Percentiles rank a stretch among this genome's conserved stretches.
These are phyloP conservation scores for Talaromyces islandicus DNA, from an alignment of 2,329 filamentous ascomycete species.

Conservation along the genomic window DNA sequence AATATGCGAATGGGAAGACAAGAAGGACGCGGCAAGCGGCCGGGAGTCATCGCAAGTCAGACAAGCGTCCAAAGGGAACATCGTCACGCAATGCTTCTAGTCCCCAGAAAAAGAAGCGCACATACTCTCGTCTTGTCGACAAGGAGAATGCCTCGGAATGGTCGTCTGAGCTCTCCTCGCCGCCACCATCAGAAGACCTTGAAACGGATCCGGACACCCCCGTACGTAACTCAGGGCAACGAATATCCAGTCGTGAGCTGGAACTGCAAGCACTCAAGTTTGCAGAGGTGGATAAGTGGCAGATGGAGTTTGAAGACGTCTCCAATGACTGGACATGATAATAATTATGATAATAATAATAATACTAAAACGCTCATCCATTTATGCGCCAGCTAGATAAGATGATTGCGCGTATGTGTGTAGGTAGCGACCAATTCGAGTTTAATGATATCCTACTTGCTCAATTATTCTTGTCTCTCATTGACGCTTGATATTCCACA, in stretches of 20 bases:
- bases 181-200: slow-evolving; percentile 20
- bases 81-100: neutral
- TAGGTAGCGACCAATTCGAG: neutral
- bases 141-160: slow-evolving; percentile 25
- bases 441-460: neutral
- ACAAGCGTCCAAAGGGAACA: slow-evolving; percentile 6
- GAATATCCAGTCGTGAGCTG: slow-evolving; percentile 31
- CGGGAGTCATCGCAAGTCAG: slow-evolving; percentile 13
- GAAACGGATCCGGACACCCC: slow-evolving; percentile 18
- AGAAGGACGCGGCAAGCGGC: slow-evolving; percentile 7
- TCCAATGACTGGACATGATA: slow-evolving; percentile 7
- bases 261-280: slow-evolving; percentile 31
- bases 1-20: slow-evolving; percentile 15
- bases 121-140: slow-evolving; percentile 15
- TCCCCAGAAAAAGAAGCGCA: slow-evolving; percentile 4
- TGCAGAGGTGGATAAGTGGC: slow-evolving; percentile 36
- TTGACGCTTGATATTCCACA: too few relatives aligned
- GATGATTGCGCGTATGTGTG: neutral
- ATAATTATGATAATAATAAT: too few relatives aligned
- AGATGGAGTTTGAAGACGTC: slow-evolving; percentile 41
- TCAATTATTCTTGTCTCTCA: neutral
- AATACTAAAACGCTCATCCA: neutral
- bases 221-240: slow-evolving; percentile 8
- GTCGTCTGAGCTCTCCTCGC: slow-evolving; percentile 29
- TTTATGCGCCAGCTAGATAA: neutral